These are phyloP conservation scores for Ustilago lituana DNA, from an alignment of 1,284 basidiomycete species.

Conservation along the genomic window DNA sequence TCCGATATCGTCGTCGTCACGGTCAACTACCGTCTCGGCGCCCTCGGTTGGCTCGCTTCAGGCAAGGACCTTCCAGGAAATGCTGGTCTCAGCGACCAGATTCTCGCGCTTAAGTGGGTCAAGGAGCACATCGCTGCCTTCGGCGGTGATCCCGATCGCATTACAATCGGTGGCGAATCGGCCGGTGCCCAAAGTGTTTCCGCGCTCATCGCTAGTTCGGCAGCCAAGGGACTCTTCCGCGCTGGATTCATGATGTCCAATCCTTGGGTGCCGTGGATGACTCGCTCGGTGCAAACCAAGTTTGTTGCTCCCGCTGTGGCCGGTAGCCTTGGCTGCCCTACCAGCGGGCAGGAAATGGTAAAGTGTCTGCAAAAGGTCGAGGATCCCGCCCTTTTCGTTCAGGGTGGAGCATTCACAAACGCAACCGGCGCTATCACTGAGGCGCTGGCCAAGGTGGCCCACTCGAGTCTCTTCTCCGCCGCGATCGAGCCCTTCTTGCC, in stretches of 20 bases:
- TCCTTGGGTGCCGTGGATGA: conserved; percentile 40
- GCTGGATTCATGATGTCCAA: conserved; percentile 40
- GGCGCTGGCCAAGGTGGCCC: conserved; percentile 3
- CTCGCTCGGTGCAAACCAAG: conserved; percentile 21
- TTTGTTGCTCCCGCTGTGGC: conserved; percentile 29
- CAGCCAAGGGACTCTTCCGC: conserved; percentile 23
- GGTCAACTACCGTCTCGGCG: conserved; percentile 71
- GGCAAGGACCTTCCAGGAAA: conserved; percentile 45
- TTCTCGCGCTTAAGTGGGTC: conserved; percentile 71
- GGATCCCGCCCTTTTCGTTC: conserved; percentile 18
- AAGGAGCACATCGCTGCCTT: conserved; percentile 72
- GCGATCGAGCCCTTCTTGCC: conserved; percentile 43
- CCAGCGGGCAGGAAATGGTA: conserved; percentile 25
- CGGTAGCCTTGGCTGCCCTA: conserved; percentile 12
- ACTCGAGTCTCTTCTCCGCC: conserved; percentile 6
- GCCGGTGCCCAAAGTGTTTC: conserved; percentile 73
- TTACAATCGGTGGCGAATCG: conserved; percentile 88
- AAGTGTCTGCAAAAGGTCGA: conserved; percentile 34
- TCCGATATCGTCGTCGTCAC: conserved; percentile 73
- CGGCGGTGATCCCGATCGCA: conserved; percentile 74
- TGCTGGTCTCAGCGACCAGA: conserved; percentile 59
- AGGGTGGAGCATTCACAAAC: conserved; percentile 22
- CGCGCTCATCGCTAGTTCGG: conserved; percentile 24
- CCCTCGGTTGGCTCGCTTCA: conserved; percentile 52
- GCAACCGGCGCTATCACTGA: conserved; percentile 22